phyloP scores from a whole-genome alignment of 805 yeast species.

The Sporopachydermia quercuum region DNA sequence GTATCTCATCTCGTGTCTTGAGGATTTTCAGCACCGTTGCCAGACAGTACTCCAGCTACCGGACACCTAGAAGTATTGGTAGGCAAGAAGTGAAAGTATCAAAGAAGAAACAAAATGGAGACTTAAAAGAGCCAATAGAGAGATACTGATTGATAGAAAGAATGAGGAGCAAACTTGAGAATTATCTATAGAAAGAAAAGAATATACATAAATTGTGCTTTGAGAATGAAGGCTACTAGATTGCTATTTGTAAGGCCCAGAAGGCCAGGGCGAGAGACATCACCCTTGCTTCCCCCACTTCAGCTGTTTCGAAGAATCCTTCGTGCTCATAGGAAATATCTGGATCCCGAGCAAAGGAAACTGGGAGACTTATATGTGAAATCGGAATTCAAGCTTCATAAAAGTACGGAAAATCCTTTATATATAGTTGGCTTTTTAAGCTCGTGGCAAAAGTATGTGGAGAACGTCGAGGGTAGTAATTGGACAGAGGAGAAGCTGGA shows the following conservation, averaged over 20 bases:
- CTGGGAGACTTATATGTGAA: conserved; percentile 86
- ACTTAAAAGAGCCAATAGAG: too few species aligned
- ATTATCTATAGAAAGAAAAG: too few species aligned
- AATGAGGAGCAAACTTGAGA: too few species aligned
- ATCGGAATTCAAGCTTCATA: conserved; percentile 79
- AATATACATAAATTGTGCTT: too few species aligned
- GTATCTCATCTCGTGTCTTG: too few species aligned
- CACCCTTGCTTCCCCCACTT: conserved; percentile 70
- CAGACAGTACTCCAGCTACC: too few species aligned
- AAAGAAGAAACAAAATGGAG: too few species aligned
- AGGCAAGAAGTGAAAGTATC: too few species aligned
- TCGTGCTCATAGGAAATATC: conserved; percentile 52
- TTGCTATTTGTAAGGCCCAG: conserved; percentile 25
- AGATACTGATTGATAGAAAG: too few species aligned
- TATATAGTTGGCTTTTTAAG: conserved; percentile 89
- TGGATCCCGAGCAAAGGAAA: conserved; percentile 57
- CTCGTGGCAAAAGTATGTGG: conserved; percentile 62
- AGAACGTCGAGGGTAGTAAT: conserved; percentile 27
- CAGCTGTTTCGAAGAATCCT: conserved; percentile 65
- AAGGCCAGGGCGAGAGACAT: conserved; percentile 28
- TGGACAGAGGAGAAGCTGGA: conserved; percentile 56
- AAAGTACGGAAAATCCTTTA: conserved; percentile 69
- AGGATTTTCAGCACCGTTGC: too few species aligned
- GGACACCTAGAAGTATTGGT: too few species aligned
- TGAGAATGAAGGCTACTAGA: conserved; percentile 13